These are phyloP conservation scores for Amaranthus cruentus DNA, from an alignment of 148 eudicot genomes.

Conservation along the genomic window DNA sequence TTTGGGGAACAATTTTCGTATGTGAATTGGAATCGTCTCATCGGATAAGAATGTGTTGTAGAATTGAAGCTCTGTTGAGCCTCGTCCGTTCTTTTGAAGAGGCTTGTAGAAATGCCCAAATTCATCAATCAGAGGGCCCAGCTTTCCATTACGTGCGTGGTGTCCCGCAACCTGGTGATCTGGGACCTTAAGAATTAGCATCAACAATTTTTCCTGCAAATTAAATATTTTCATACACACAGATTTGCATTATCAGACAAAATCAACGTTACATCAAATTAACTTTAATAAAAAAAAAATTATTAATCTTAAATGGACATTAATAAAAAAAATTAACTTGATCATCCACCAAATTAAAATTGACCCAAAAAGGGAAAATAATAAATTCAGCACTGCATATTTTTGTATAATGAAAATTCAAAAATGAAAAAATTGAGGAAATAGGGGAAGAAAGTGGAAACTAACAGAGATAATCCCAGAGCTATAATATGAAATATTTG, in stretches of 20 bases:
- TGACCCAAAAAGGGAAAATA: too few relatives aligned
- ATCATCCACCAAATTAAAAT: too few relatives aligned
- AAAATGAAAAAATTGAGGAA: too few relatives aligned
- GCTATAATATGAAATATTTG: too few relatives aligned
- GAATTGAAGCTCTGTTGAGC: conserved; percentile 61
- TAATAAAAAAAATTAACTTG: too few relatives aligned
- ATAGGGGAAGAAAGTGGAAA: too few relatives aligned
- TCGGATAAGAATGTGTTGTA: conserved; percentile 60
- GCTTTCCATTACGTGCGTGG: conserved; percentile 53
- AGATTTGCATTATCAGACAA: background rate
- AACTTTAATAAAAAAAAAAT: too few relatives aligned
- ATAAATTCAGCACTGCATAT: too few relatives aligned
- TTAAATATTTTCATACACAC: too few relatives aligned
- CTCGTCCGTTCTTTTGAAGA: conserved; percentile 74
- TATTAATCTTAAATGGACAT: too few relatives aligned
- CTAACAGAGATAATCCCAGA: too few relatives aligned
- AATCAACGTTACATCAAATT: background rate
- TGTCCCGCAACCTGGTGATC: conserved; percentile 95
- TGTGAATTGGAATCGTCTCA: conserved; percentile 42
- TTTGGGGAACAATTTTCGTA: conserved; percentile 62
- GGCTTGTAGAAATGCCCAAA: conserved; percentile 91
- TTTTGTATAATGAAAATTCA: too few relatives aligned
- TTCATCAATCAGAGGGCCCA: conserved; percentile 79
- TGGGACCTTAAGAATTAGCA: conserved; percentile 54
- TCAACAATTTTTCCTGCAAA: conserved; percentile 17